Evolutionary conservation across 768 basidiomycete species (phyloP).

Genomic region (Lepiota brunneoincarnata): DNA sequence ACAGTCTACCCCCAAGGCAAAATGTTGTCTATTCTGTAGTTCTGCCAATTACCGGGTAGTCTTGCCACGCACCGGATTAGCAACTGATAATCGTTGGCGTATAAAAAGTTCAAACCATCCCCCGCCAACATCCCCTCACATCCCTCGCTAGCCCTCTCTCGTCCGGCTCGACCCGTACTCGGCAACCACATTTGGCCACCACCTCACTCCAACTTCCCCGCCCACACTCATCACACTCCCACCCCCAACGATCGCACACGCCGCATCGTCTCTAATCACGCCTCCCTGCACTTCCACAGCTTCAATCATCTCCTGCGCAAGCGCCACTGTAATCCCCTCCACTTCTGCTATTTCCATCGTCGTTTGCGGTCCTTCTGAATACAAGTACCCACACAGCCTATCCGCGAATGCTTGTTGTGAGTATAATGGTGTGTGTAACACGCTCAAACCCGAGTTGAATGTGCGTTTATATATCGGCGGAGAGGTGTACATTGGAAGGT

Average conservation of each 20-base stretch:
- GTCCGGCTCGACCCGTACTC: slow-evolving; percentile 15
- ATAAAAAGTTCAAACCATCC: too few species aligned
- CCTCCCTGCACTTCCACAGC: slow-evolving; percentile 50
- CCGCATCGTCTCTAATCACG: slow-evolving; percentile 4
- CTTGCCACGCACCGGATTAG: too few species aligned
- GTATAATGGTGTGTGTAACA: slow-evolving; percentile 47
- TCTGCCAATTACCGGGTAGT: too few species aligned
- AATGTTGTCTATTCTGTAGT: too few species aligned
- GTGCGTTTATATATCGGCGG: slow-evolving; percentile 67
- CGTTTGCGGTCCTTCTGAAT: slow-evolving; percentile 48
- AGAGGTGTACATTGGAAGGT: slow-evolving; percentile 54
- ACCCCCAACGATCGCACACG: slow-evolving; percentile 10
- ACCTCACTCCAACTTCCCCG: slow-evolving; percentile 30
- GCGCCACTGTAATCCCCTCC: slow-evolving; percentile 69
- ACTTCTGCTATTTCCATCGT: slow-evolving; percentile 60
- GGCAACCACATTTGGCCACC: slow-evolving; percentile 56
- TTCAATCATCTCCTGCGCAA: slow-evolving; percentile 76
- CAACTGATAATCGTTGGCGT: too few species aligned
- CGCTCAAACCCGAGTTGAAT: slow-evolving; percentile 47
- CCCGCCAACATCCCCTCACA: slow-evolving; percentile 16
- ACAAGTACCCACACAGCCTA: slow-evolving; percentile 57
- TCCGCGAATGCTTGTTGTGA: slow-evolving; percentile 67
- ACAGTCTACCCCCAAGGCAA: too few species aligned
- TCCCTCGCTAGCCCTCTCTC: slow-evolving; percentile 24
- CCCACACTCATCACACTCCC: too few species aligned